Base-by-base conservation (phyloP, 139 green algal species). In the Cymbomonas tetramitiformis region DNA sequence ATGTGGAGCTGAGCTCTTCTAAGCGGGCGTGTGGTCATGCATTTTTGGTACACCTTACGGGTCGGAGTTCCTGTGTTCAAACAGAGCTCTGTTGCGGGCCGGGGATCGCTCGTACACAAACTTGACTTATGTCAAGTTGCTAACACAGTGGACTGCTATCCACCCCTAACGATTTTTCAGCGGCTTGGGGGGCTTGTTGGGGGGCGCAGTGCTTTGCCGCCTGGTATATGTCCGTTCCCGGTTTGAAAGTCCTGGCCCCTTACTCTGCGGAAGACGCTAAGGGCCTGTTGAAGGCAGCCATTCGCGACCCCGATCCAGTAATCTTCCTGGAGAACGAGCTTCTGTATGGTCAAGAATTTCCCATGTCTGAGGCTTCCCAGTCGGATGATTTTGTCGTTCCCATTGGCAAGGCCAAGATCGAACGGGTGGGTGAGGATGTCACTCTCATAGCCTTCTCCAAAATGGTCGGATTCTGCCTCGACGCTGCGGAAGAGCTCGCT, bases 271-370 rank as follows among this genome's bases (percentile, higher is more conserved):
- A 98, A 71, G 92, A 99, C 61, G 69, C 80, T 0, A 68, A 91
- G 2, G 92, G 92, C 0, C 75, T 99, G 29, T 38, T 97, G 18
- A 96, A 99, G 76, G 86, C 87, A 0, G 80, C 92, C 46, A 96
- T 99, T 54, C 71, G 92, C 10, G 91, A 98, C 69, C 80, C 84
- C 2, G 90, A 99, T 64, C 92, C 92, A 6, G 88, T 98, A 4
- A 71, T 97, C 3, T 86, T 99, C 50, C 74, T 99, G 34, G 91
- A 99, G 74, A 97, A 98, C 54, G 91, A 99, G 62, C 82, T 77
- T 18, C 29, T 77, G 59, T 98, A 99, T 60, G 88, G 91, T 30
- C 61, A 87, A 57, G 30, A 68, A 19, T 98, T 97, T 71, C 75
- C 85, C 12, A 70, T 94, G 2, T 70, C 59, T 0, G 68, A 80